Evolutionary conservation across 1,139 yeast genomes (phyloP).

Genomic region (Suhomyces ambrosiae): DNA sequence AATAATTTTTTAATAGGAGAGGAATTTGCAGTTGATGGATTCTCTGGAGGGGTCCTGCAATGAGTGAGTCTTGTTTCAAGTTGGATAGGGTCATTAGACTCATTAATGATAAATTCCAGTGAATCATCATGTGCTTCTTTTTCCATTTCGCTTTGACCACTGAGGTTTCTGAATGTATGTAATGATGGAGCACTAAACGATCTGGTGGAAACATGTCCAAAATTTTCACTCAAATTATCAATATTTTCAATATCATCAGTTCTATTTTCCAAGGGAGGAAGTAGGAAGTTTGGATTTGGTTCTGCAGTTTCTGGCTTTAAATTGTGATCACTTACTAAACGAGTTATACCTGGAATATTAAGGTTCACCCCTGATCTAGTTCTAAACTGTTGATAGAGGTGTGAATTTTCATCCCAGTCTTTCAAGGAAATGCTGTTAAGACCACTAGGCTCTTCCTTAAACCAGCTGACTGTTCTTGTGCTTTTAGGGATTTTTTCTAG

Average conservation of each 20-base stretch:
- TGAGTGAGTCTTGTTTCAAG: neutral
- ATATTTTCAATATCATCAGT: constrained; percentile 15
- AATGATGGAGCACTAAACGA: constrained; percentile 47
- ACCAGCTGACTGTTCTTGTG: constrained; percentile 17
- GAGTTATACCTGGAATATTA: constrained; percentile 18
- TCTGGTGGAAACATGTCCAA: constrained; percentile 16
- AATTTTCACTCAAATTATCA: constrained; percentile 33
- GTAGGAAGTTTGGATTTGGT: constrained; percentile 12
- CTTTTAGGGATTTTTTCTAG: constrained; percentile 37
- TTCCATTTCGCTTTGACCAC: constrained; percentile 7
- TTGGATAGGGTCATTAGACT: no score
- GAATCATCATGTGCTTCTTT: neutral
- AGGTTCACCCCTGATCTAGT: constrained; percentile 26
- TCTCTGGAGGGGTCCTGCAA: constrained; percentile 11
- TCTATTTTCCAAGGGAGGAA: constrained; percentile 25
- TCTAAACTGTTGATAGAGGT: constrained; percentile 27
- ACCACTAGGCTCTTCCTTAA: constrained; percentile 8
- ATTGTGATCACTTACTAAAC: constrained; percentile 18
- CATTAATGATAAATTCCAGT: no score
- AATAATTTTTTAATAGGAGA: constrained; percentile 41
- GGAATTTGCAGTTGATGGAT: constrained; percentile 15
- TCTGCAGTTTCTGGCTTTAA: constrained; percentile 9
- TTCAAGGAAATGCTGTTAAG: constrained; percentile 29
- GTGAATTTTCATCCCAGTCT: constrained; percentile 35
- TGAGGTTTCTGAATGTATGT: constrained; percentile 35